Conservation (phyloP, 2,329 filamentous ascomycete genomes). For the Aspergillus sp. region DNA sequence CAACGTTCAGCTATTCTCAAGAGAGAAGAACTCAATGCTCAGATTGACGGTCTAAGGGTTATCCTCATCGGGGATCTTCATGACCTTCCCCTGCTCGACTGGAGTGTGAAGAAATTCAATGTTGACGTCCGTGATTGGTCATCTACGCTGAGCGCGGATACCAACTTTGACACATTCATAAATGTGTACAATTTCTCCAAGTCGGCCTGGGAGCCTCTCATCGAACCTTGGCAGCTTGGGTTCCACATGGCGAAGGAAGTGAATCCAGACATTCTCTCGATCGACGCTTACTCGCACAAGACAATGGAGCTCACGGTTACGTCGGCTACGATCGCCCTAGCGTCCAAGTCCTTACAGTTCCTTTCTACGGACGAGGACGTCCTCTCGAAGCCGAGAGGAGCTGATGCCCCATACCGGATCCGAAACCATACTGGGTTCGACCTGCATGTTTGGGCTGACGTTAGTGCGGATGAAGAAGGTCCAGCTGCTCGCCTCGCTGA, state of each 20-base stretch:
- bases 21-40: slow-evolving; percentile 79
- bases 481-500: slow-evolving; percentile 75
- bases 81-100: slow-evolving; percentile 89
- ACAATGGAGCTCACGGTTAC: slow-evolving; percentile 90
- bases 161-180: slow-evolving; percentile 86
- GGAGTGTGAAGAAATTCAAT: slow-evolving; percentile 87
- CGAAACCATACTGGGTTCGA: slow-evolving; percentile 96
- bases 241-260: slow-evolving; percentile 80
- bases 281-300: slow-evolving; percentile 86
- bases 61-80: slow-evolving; percentile 95
- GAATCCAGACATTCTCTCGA: slow-evolving; percentile 70
- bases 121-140: slow-evolving; percentile 90
- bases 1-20: slow-evolving; percentile 55
- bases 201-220: slow-evolving; percentile 92
- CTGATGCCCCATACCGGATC: slow-evolving; percentile 88
- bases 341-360: slow-evolving; percentile 90
- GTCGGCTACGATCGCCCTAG: slow-evolving; percentile 87
- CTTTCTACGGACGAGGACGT: slow-evolving; percentile 86
- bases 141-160: slow-evolving; percentile 78
- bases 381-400: slow-evolving; percentile 84
- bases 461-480: slow-evolving; percentile 63
- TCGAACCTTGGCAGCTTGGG: slow-evolving; percentile 95
- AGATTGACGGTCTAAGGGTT: slow-evolving; percentile 82
- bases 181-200: slow-evolving; percentile 99
- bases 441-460: slow-evolving; percentile 77